Base-by-base conservation (phyloP, 345 rosid species). In the Arabis hirsuta region DNA sequence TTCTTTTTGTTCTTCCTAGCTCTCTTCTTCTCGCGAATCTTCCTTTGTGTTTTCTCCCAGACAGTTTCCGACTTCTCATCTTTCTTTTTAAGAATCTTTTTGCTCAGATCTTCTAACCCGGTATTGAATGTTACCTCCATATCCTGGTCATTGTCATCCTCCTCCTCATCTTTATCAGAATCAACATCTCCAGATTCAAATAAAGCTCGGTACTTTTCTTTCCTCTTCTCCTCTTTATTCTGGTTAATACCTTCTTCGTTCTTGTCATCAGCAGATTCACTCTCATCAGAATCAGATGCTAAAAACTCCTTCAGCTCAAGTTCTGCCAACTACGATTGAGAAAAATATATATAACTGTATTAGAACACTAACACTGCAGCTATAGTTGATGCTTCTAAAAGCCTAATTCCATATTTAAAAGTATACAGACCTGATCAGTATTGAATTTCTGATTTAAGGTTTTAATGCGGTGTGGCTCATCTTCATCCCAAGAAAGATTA, bases 71-170 rank as follows among this genome's bases (percentile, higher is more conserved):
- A 67, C 73, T 84, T 77, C 81, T 83, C 77, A 57, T 87, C 87
- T 82, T 82, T 87, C 84, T 88, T 91, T 76, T 86, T 88, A 39
- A 88, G 78, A 71, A 94, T 56, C 27, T 83, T 87, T 78, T 88
- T 90, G 74, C 96, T 88, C 79, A 91, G 63, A 79, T 89, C 94
- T 82, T 95, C 99, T 74, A 95, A 82, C 56, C 89, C 99, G 41
- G 96, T 83, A 73, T 91, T 84, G 82, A 95, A 95, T 72, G 96
- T 88, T 62, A 95, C 85, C 81, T 88, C 98, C 98, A 95, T 88
- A 82, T 91, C 96, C 73, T 82, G 89, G 75, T 80, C 84, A 50
- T 83, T 80, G 2, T 82, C 85, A 69, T 83, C 90, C 65, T 81
- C 89, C 61, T 84, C 92, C 67, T 42, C 92, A 67, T 89, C 93